Percentiles rank a stretch among this genome's conserved stretches.
phyloP scores from a whole-genome alignment of 1,284 basidiomycete species.

The Marasmius tenuissimus region DNA sequence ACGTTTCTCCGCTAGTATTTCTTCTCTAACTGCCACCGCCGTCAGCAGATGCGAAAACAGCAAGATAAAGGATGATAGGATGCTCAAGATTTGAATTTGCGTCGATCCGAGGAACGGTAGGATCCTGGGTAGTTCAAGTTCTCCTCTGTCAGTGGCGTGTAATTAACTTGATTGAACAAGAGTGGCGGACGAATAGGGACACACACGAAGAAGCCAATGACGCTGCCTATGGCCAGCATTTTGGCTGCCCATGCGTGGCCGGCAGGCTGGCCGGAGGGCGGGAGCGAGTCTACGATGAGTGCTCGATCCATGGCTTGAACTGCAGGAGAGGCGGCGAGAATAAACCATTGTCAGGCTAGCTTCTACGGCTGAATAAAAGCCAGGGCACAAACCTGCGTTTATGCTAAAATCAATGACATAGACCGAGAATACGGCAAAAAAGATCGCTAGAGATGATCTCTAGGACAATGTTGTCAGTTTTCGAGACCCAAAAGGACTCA shows the following conservation, averaged over 20 bases:
- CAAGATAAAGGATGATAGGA: constrained; percentile 55
- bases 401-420: constrained; percentile 93
- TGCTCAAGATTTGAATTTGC: constrained; percentile 74
- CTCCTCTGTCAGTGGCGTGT: constrained; percentile 49
- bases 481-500: constrained; percentile 7
- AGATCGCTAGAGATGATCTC: constrained; percentile 67
- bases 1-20: constrained; percentile 49
- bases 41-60: constrained; percentile 58
- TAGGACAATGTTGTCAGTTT: neutral
- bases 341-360: neutral
- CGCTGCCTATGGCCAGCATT: constrained; percentile 82
- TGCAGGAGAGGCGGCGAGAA: constrained; percentile 19
- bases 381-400: constrained; percentile 65
- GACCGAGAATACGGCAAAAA: constrained; percentile 82
- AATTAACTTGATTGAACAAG: neutral
- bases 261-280: constrained; percentile 71
- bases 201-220: constrained; percentile 85
- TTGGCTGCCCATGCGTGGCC: constrained; percentile 96
- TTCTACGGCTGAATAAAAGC: neutral
- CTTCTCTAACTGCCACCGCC: constrained; percentile 71
- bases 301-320: constrained; percentile 86
- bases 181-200: constrained; percentile 28
- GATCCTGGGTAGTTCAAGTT: constrained; percentile 64
- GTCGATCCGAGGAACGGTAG: constrained; percentile 75
- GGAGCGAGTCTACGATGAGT: constrained; percentile 72